These are phyloP conservation scores for Cucurbita ficifolia DNA, from an alignment of 306 rosid genomes.

Conservation along the genomic window DNA sequence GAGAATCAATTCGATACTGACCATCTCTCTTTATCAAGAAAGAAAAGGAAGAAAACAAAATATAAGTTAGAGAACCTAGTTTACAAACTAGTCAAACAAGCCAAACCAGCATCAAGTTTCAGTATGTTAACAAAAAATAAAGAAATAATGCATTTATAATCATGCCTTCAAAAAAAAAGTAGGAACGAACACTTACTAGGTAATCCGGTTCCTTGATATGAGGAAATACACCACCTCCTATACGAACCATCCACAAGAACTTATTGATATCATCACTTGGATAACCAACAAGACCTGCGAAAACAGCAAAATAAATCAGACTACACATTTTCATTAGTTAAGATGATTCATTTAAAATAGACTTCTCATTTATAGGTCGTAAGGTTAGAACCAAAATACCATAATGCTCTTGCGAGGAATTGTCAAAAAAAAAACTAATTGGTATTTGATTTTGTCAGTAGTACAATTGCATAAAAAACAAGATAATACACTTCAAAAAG, in stretches of 20 bases:
- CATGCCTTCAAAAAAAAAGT: neutral
- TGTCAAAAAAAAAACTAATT: neutral
- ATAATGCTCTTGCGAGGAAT: neutral
- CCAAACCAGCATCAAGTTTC: neutral
- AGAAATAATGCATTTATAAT: neutral
- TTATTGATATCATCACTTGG: constrained; percentile 96
- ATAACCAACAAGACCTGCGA: constrained; percentile 88
- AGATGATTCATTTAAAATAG: neutral
- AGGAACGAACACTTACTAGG: constrained; percentile 37
- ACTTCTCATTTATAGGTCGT: neutral
- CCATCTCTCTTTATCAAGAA: constrained; percentile 68
- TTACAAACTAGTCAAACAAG: neutral
- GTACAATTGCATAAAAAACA: neutral
- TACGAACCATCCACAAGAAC: constrained; percentile 99
- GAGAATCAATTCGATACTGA: constrained; percentile 84
- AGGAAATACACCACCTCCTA: constrained; percentile 99
- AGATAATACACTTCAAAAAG: neutral
- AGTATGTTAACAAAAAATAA: neutral
- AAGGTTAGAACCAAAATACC: neutral
- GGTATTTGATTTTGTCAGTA: neutral
- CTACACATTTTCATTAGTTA: neutral
- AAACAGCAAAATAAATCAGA: constrained; percentile 13
- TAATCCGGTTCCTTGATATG: constrained; percentile 95
- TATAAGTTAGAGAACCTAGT: neutral
- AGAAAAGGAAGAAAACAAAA: neutral